Base-by-base conservation (phyloP, 441 rosid species). In the Isatis lusitanica region DNA sequence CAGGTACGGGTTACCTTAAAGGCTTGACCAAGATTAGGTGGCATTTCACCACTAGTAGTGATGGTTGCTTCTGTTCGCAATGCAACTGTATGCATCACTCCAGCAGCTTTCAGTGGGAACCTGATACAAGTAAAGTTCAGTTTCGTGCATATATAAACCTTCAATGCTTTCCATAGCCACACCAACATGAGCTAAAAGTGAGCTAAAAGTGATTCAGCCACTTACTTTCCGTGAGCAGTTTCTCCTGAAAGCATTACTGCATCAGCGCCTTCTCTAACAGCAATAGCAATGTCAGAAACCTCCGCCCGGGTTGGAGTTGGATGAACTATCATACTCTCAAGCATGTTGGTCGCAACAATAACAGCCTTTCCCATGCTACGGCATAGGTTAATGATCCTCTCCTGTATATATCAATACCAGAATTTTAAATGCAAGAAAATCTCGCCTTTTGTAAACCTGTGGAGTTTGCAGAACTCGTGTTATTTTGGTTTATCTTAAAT, bases 321-420 rank as follows among this genome's bases (percentile, higher is more conserved):
- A 83, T 95, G 97, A 78, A 93, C 95, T 65, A 91, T 95, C 97
- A 93, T 95, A 85, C 98, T 95, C 86, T 95, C 99, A 64, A 95
- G 84, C 99, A 93, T 95, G 78, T 93, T 91, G 53, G 97, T 93
- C 38, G 99, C 99, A 63, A 95, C 99, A 74, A 91, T 91, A 70
- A 95, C 99, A 79, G 92, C 96, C 68, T 95, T 95, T 47, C 98
- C 98, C 95, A 95, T 95, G 90, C 99, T 91, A 61, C 94, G 92
- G 76, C 99, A 95, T 12, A 82, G 80, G 79, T 91, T 87, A 69
- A 95, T 95, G 69, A 93, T 83, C 80, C 71, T 80, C 74, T 83
- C 95, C 92, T 87, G 73, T 73, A 82, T 73, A 82, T 47, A 79
- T 39, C 57, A 58, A 59, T 13, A 18, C 26, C 36, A 39, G 6